phyloP scores from a whole-genome alignment of 352 stramenopile species.

The Phytophthora crassamura region DNA sequence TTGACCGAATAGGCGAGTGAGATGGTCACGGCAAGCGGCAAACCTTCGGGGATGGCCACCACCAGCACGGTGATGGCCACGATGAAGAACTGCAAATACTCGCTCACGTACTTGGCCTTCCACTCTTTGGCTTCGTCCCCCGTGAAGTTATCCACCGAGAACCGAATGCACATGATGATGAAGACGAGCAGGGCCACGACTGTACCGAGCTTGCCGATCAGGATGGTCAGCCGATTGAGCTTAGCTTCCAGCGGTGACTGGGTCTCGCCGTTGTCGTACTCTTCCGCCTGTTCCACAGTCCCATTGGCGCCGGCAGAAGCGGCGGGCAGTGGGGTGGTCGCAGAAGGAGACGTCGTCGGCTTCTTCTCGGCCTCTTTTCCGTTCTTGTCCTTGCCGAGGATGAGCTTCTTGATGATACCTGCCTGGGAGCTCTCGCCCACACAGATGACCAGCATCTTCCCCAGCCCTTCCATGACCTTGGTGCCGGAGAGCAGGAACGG shows the following conservation, averaged over 20 bases:
- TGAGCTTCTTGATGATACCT: conserved; percentile 92
- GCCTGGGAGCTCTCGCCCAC: conserved; percentile 94
- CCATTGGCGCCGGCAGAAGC: conserved; percentile 67
- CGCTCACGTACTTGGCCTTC: conserved; percentile 59
- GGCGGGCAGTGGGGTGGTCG: conserved; percentile 15
- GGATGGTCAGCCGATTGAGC: conserved; percentile 81
- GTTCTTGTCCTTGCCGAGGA: conserved; percentile 83
- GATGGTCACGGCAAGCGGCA: conserved; percentile 97
- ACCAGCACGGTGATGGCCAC: conserved; percentile 92
- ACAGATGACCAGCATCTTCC: conserved; percentile 93
- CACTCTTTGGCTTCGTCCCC: conserved; percentile 43
- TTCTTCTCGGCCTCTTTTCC: conserved; percentile 30
- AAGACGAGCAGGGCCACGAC: conserved; percentile 79
- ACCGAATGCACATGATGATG: conserved; percentile 78
- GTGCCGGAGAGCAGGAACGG: conserved; percentile 95
- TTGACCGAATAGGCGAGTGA: conserved; percentile 95
- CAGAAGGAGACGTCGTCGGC: conserved; percentile 7
- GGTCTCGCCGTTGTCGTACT: conserved; percentile 60
- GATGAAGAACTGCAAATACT: conserved; percentile 89
- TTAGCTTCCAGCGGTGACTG: conserved; percentile 88
- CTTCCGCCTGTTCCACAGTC: conserved; percentile 72
- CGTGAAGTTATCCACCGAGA: conserved; percentile 71
- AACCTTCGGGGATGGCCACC: conserved; percentile 97
- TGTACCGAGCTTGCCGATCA: conserved; percentile 87
- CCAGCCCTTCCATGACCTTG: conserved; percentile 93